Conservation (phyloP, 257 asterid genomes). For the Handroanthus guayacan region DNA sequence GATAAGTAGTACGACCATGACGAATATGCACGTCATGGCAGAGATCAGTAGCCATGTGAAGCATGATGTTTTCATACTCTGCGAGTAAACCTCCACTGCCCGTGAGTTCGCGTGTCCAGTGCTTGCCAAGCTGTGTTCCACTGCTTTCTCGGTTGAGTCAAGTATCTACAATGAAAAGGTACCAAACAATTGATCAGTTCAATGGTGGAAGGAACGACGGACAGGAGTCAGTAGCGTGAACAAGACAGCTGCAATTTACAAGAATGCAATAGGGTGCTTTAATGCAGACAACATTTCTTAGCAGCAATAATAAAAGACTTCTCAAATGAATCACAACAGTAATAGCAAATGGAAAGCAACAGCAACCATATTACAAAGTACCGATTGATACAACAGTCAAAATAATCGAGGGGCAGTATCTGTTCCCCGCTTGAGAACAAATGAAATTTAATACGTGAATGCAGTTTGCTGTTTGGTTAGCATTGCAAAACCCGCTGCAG, state of each 20-base stretch:
- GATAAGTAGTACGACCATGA: constrained; percentile 87
- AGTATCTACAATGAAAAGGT: constrained; percentile 59
- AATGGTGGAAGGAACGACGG: not conserved
- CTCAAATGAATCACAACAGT: not conserved
- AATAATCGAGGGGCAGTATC: too few species aligned
- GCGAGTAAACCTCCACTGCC: constrained; percentile 72
- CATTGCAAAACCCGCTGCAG: not conserved
- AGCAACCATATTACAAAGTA: not conserved
- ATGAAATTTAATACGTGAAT: not conserved
- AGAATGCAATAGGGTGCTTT: not conserved
- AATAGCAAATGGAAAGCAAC: not conserved
- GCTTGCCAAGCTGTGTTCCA: constrained; percentile 89
- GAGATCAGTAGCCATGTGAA: constrained; percentile 79
- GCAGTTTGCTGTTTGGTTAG: not conserved
- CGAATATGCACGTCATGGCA: constrained; percentile 67
- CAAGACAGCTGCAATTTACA: not conserved
- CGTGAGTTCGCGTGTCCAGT: constrained; percentile 78
- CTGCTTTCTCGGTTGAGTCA: constrained; percentile 87
- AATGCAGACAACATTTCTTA: not conserved
- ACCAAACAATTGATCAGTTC: not conserved
- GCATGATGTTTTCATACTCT: constrained; percentile 78
- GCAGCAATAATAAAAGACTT: not conserved
- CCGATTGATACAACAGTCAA: not conserved
- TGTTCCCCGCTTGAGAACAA: not conserved
- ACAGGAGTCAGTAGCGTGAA: not conserved